phyloP scores from a whole-genome alignment of 2,329 filamentous ascomycete genomes.

The Aspergillus terreus region DNA sequence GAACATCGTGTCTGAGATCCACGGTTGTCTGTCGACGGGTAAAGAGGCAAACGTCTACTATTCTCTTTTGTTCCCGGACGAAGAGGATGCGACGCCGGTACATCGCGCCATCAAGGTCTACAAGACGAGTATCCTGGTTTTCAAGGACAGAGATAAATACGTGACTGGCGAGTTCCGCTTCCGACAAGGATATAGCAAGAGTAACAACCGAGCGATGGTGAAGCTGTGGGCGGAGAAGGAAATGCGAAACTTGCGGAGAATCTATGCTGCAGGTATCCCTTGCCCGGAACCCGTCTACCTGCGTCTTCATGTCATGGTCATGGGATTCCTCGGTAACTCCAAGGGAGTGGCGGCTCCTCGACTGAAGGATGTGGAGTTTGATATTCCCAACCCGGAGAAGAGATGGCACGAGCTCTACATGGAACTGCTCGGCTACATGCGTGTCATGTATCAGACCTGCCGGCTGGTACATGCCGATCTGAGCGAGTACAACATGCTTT shows the following conservation, averaged over 20 bases:
- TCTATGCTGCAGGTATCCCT: conserved; percentile 79
- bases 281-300: conserved; percentile 86
- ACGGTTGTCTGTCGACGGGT: conserved; percentile 91
- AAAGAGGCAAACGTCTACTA: conserved; percentile 99
- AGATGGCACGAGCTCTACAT: conserved; percentile 78
- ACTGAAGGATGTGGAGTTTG: conserved; percentile 77
- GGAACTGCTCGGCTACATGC: conserved; percentile 83
- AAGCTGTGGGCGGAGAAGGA: conserved; percentile 99
- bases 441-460: conserved; percentile 88
- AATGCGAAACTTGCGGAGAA: conserved; percentile 84
- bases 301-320: conserved; percentile 90
- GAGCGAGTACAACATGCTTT: conserved; percentile 97
- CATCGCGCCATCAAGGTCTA: conserved; percentile 97
- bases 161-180: conserved; percentile 94
- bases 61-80: conserved; percentile 62
- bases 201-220: conserved; percentile 94
- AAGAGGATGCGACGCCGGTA: conserved; percentile 47
- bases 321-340: conserved; percentile 85
- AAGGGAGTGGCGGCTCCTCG: conserved; percentile 86
- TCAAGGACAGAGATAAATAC: conserved; percentile 96
- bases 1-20: conserved; percentile 81
- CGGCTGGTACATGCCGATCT: conserved; percentile 91
- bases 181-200: conserved; percentile 85
- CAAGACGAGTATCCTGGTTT: conserved; percentile 95
- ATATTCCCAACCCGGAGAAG: conserved; percentile 62